Percentiles rank a stretch among this genome's conserved stretches.
These are phyloP conservation scores for Citrus maxima DNA, from an alignment of 345 rosid genomes.

Conservation along the genomic window DNA sequence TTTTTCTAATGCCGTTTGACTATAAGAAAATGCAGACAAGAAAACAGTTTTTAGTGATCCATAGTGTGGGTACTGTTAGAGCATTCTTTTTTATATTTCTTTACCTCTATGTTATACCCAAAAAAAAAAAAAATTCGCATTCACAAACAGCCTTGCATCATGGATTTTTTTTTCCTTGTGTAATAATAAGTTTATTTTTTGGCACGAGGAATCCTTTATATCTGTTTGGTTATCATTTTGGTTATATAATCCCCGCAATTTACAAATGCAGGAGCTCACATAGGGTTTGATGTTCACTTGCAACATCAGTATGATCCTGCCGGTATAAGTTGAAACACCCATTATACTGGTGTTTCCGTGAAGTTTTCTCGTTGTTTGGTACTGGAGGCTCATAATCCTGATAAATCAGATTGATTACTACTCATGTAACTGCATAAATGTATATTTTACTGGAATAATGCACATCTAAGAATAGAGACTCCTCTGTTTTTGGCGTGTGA, in stretches of 20 bases:
- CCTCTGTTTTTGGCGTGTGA: too few species aligned
- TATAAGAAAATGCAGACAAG: constrained; percentile 10
- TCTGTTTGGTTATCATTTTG: neutral
- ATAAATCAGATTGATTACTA: neutral
- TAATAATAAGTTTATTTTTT: constrained; percentile 13
- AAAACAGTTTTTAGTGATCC: constrained; percentile 26
- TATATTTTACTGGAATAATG: neutral
- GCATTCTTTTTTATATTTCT: constrained; percentile 39
- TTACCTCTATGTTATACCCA: constrained; percentile 16
- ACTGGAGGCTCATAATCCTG: neutral
- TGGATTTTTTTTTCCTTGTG: constrained; percentile 10
- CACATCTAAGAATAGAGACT: neutral
- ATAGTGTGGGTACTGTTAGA: constrained; percentile 26
- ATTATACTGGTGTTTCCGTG: neutral
- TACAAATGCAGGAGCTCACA: neutral
- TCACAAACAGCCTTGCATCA: constrained; percentile 22
- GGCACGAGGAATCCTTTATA: neutral
- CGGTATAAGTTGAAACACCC: neutral
- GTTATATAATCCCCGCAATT: neutral
- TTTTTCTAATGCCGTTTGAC: constrained; percentile 11
- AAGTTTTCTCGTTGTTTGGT: too few species aligned
- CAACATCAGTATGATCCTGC: neutral
- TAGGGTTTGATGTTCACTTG: neutral
- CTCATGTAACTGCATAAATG: neutral
- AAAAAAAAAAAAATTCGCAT: constrained; percentile 14